phyloP scores from a whole-genome alignment of 148 eudicot genomes.

The Chenopodium berlandieri region DNA sequence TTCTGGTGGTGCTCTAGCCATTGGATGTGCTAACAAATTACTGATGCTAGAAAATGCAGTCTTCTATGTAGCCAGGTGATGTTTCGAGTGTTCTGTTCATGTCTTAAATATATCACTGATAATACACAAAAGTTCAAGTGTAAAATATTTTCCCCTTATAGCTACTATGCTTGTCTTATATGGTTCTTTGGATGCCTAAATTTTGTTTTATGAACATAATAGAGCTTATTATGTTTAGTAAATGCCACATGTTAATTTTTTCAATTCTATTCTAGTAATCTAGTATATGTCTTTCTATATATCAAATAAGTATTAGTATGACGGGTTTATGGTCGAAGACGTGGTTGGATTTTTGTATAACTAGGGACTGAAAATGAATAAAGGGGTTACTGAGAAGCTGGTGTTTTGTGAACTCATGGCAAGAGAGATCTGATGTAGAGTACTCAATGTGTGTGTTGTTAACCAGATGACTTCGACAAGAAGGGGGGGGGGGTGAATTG shows the following conservation, averaged over 20 bases:
- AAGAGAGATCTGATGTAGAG: too few species aligned
- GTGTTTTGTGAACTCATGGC: too few species aligned
- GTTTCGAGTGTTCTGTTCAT: neutral
- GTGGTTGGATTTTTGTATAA: too few species aligned
- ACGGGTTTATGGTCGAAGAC: neutral
- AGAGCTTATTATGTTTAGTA: neutral
- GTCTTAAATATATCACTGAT: neutral
- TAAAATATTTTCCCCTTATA: too few species aligned
- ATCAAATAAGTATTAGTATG: neutral
- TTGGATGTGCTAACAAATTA: slow-evolving; percentile 83
- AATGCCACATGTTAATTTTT: neutral
- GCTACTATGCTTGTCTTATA: too few species aligned
- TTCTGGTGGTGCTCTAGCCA: slow-evolving; percentile 90
- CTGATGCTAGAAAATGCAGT: slow-evolving; percentile 85
- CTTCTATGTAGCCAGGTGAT: slow-evolving; percentile 82
- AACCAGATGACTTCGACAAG: too few species aligned
- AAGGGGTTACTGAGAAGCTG: too few species aligned
- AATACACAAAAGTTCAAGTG: neutral
- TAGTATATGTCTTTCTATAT: neutral
- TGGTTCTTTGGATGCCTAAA: neutral
- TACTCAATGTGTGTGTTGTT: too few species aligned
- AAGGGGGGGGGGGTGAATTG: too few species aligned
- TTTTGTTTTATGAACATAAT: too few species aligned
- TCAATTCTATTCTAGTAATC: neutral
- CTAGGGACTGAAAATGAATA: too few species aligned